Percentiles rank a stretch among this genome's conserved stretches.
Conservation (phyloP, 345 rosid genomes). For the Orychophragmus violaceus region DNA sequence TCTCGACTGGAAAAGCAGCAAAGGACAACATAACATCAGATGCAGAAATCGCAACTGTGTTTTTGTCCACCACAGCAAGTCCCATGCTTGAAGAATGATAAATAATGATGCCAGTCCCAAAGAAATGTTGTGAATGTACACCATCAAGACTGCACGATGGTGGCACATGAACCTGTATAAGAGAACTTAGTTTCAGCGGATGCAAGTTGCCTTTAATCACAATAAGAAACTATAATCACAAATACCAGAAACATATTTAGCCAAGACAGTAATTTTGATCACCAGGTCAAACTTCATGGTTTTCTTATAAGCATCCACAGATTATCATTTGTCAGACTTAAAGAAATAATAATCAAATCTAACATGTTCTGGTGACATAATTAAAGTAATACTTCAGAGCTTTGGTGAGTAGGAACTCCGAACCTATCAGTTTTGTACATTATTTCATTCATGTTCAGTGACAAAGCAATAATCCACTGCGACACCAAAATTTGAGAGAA, state of each 20-base stretch:
- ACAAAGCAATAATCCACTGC: constrained; percentile 7
- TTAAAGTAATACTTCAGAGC: not conserved
- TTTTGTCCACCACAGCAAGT: constrained; percentile 87
- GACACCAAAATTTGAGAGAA: not conserved
- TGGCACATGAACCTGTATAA: constrained; percentile 86
- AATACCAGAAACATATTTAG: not conserved
- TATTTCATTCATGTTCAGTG: not conserved
- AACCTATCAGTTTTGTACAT: not conserved
- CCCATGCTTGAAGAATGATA: constrained; percentile 87
- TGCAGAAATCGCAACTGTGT: constrained; percentile 73
- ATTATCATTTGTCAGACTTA: not conserved
- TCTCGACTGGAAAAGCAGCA: constrained; percentile 93
- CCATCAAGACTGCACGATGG: constrained; percentile 92
- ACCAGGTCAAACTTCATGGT: not conserved
- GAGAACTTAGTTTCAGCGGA: constrained; percentile 15
- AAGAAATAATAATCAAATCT: constrained; percentile 6
- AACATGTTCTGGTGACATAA: constrained; percentile 7
- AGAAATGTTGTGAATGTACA: constrained; percentile 70
- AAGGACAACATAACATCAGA: constrained; percentile 94
- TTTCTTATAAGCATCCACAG: not conserved
- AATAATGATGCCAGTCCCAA: constrained; percentile 86
- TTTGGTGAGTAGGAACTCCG: constrained; percentile 9
- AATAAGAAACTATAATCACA: constrained; percentile 9
- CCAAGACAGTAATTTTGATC: not conserved
- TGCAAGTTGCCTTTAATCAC: constrained; percentile 12